phyloP scores from a whole-genome alignment of 495 filamentous ascomycete species.

The Aspergillus cristatus region DNA sequence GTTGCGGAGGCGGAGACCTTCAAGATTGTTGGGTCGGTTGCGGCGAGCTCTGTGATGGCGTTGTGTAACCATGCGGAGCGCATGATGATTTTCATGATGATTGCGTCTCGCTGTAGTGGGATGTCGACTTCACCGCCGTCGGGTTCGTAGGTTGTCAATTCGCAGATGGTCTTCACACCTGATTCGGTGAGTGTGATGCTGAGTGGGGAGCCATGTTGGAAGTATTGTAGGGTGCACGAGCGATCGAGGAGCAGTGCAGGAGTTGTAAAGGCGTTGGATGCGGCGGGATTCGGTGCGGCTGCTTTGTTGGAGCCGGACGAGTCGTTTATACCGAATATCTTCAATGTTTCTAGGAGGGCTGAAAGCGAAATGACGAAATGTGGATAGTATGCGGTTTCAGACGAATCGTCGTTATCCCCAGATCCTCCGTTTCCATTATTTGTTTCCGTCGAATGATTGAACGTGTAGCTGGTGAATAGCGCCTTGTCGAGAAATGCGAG shows the following conservation, averaged over 20 bases:
- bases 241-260: constrained; percentile 68
- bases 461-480: constrained; percentile 78
- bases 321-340: constrained; percentile 82
- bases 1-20: constrained; percentile 54
- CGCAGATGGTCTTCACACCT: constrained; percentile 83
- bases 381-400: constrained; percentile 26
- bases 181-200: constrained; percentile 73
- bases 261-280: constrained; percentile 61
- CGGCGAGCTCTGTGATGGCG: constrained; percentile 73
- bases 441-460: constrained; percentile 34
- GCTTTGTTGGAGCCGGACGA: constrained; percentile 37
- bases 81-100: constrained; percentile 93
- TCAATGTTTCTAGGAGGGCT: constrained; percentile 84
- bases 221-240: constrained; percentile 74
- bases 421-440: constrained; percentile 22
- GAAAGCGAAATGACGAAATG: constrained; percentile 77
- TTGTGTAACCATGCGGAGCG: constrained; percentile 73
- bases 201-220: constrained; percentile 60
- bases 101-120: constrained; percentile 66
- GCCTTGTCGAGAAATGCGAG: constrained; percentile 74
- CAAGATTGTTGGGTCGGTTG: constrained; percentile 53
- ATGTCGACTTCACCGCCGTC: constrained; percentile 58
- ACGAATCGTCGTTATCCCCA: constrained; percentile 24
- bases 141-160: constrained; percentile 82
- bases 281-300: constrained; percentile 34